Conservation (phyloP, 352 stramenopile genomes). For the Aphanomyces invadans region DNA sequence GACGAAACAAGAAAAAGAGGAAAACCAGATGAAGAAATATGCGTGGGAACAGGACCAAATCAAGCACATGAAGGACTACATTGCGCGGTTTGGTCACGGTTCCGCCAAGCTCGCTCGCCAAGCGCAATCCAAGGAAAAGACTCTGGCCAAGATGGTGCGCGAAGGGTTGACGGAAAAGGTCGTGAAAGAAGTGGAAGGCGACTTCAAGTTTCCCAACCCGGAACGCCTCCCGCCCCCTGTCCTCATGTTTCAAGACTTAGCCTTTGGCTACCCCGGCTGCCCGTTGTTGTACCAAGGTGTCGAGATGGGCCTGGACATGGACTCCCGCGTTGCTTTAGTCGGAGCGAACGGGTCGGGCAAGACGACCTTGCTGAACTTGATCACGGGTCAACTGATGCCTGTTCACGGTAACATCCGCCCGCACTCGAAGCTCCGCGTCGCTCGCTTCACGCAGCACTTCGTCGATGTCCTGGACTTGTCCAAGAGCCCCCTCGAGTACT, state of each 20-base stretch:
- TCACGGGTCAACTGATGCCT: constrained; percentile 92
- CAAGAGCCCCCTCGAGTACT: constrained; percentile 95
- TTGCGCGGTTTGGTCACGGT: constrained; percentile 97
- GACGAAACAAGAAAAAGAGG: constrained; percentile 93
- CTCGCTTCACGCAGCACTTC: constrained; percentile 98
- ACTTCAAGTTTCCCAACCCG: constrained; percentile 97
- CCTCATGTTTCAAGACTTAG: constrained; percentile 95
- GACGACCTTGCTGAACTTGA: constrained; percentile 97
- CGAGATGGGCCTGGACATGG: constrained; percentile 95
- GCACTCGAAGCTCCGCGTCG: constrained; percentile 94
- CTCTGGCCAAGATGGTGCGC: constrained; percentile 97
- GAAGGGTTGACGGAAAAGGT: constrained; percentile 94
- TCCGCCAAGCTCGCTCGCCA: constrained; percentile 96
- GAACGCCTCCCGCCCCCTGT: constrained; percentile 92
- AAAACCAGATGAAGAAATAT: constrained; percentile 98
- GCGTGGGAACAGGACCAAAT: constrained; percentile 97
- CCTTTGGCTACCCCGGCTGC: constrained; percentile 92
- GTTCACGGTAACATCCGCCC: constrained; percentile 91
- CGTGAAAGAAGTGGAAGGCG: constrained; percentile 66
- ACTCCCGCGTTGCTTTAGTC: constrained; percentile 95
- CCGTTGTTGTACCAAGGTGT: constrained; percentile 89
- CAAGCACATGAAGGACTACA: constrained; percentile 99
- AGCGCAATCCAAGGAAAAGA: constrained; percentile 97
- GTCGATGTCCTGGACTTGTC: constrained; percentile 96
- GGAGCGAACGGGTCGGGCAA: constrained; percentile 95